These are phyloP conservation scores for Tricholoma hemisulphureum DNA, from an alignment of 768 basidiomycete species.

Conservation along the genomic window DNA sequence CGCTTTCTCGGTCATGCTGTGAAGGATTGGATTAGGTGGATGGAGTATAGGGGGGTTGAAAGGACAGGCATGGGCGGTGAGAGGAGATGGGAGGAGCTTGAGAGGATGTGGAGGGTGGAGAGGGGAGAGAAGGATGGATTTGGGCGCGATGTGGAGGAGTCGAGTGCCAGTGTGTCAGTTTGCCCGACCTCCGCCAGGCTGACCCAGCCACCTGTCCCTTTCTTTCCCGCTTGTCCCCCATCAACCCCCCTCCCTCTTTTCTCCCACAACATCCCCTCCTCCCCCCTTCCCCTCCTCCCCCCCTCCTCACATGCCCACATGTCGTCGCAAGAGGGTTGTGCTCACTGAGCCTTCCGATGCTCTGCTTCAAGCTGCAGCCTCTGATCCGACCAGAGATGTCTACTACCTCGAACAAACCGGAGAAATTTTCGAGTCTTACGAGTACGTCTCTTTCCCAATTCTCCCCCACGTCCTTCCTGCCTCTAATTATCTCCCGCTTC, in stretches of 20 bases:
- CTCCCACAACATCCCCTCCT: constrained; percentile 23
- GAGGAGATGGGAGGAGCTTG: constrained; percentile 12
- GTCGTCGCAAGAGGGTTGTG: constrained; percentile 86
- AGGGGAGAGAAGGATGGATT: constrained; percentile 21
- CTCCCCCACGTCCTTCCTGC: constrained; percentile 24
- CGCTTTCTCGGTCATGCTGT: neutral
- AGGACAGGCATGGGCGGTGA: neutral
- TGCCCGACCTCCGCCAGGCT: constrained; percentile 48
- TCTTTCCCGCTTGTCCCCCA: constrained; percentile 55
- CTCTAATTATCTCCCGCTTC: constrained; percentile 17
- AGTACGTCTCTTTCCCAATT: constrained; percentile 57
- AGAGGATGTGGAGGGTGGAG: neutral
- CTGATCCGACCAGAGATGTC: constrained; percentile 71
- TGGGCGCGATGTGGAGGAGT: constrained; percentile 11
- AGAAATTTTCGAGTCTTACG: constrained; percentile 96
- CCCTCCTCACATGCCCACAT: constrained; percentile 66
- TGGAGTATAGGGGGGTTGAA: neutral
- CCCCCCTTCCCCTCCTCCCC: constrained; percentile 18
- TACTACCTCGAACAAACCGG: constrained; percentile 93
- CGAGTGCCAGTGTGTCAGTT: constrained; percentile 28
- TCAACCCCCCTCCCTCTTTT: constrained; percentile 42
- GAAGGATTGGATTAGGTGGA: neutral
- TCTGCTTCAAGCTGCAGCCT: constrained; percentile 62
- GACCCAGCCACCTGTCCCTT: constrained; percentile 55
- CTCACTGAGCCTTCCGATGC: constrained; percentile 77